Evolutionary conservation across 2,329 filamentous ascomycete species (phyloP).

Genomic region (Xylaria sp.): DNA sequence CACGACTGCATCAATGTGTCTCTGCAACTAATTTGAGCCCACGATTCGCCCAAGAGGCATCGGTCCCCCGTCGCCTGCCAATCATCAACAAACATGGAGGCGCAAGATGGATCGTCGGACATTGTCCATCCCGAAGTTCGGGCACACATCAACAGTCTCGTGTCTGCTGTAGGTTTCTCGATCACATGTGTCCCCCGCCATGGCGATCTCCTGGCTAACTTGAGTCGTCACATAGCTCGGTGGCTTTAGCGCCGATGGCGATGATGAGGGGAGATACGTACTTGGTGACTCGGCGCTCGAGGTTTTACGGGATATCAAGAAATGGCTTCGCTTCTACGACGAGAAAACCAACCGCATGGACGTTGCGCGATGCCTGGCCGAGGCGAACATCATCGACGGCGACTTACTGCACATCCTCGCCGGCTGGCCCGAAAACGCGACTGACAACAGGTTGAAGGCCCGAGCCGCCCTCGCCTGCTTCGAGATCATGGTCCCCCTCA

Average conservation of each 20-base stretch:
- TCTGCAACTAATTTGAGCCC: slow-evolving; percentile 34
- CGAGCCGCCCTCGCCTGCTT: slow-evolving; percentile 86
- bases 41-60: slow-evolving; percentile 37
- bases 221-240: slow-evolving; percentile 72
- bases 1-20: slow-evolving; percentile 25
- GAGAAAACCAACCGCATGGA: slow-evolving; percentile 94
- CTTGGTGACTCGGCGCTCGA: slow-evolving; percentile 94
- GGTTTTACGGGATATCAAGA: slow-evolving; percentile 90
- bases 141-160: slow-evolving; percentile 91
- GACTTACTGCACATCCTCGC: slow-evolving; percentile 92
- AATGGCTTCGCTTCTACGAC: slow-evolving; percentile 95
- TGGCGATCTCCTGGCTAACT: slow-evolving; percentile 24
- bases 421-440: slow-evolving; percentile 78
- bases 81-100: slow-evolving; percentile 61
- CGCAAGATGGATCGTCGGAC: slow-evolving; percentile 62
- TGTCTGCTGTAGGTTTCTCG: slow-evolving; percentile 79
- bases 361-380: slow-evolving; percentile 89
- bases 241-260: slow-evolving; percentile 81
- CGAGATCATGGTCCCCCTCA: slow-evolving; percentile 90
- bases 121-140: slow-evolving; percentile 91
- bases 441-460: slow-evolving; percentile 78
- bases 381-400: slow-evolving; percentile 90
- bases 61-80: slow-evolving; percentile 34
- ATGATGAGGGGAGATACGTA: slow-evolving; percentile 84
- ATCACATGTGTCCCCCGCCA: slow-evolving; percentile 3